These are phyloP conservation scores for Lodderomyces oxycetoniae DNA, from an alignment of 1,139 yeast species.

Conservation along the genomic window DNA sequence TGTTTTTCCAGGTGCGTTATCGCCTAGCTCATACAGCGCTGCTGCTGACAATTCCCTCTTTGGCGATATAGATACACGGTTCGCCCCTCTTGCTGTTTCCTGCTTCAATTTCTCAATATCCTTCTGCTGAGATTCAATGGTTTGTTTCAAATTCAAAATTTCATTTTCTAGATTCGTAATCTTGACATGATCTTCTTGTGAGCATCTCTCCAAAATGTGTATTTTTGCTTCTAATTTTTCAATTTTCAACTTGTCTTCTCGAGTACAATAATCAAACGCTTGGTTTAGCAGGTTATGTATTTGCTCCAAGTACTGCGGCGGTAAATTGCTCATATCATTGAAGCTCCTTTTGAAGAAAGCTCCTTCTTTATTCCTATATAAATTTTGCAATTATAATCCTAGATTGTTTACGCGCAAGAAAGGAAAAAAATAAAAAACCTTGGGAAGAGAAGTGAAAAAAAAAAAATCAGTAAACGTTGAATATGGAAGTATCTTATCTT, in stretches of 20 bases:
- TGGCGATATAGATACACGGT: too few relatives aligned
- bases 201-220: too few relatives aligned
- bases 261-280: constrained; percentile 6
- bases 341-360: too few relatives aligned
- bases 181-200: too few relatives aligned
- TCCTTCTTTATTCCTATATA: too few relatives aligned
- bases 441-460: constrained; percentile 3
- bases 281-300: background rate
- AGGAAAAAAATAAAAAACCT: background rate
- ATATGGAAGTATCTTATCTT: too few relatives aligned
- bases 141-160: background rate
- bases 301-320: background rate
- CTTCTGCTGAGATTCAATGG: background rate
- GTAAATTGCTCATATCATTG: constrained; percentile 3
- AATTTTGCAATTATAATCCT: too few relatives aligned
- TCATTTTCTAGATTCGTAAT: too few relatives aligned
- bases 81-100: too few relatives aligned
- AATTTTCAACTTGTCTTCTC: constrained; percentile 7
- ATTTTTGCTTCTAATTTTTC: constrained; percentile 1
- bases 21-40: too few relatives aligned
- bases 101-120: background rate
- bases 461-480: constrained; percentile 1
- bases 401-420: too few relatives aligned
- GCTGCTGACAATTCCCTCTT: too few relatives aligned
- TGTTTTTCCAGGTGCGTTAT: constrained; percentile 1